Percentiles rank a stretch among this genome's conserved stretches.
Evolutionary conservation across 2,329 filamentous ascomycete species (phyloP).

Genomic region (Neophaeococcomyces aloes): DNA sequence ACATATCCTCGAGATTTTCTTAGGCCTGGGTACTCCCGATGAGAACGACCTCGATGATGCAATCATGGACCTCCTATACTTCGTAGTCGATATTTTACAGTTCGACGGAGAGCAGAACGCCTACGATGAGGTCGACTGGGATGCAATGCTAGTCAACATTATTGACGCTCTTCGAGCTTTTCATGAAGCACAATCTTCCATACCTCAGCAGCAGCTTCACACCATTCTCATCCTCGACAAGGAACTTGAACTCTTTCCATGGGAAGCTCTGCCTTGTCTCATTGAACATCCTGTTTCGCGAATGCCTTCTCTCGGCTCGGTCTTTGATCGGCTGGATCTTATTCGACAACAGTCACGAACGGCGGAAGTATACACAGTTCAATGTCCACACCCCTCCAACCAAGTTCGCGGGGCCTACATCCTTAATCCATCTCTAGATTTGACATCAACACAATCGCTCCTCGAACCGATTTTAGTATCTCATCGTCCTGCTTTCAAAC

Average conservation of each 20-base stretch:
- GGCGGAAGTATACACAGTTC: conserved; percentile 7
- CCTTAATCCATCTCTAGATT: conserved; percentile 77
- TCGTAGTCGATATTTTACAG: conserved; percentile 89
- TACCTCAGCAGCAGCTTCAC: conserved; percentile 41
- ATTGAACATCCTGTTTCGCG: conserved; percentile 69
- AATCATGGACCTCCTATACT: conserved; percentile 87
- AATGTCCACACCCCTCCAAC: conserved; percentile 6
- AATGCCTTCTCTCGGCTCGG: conserved; percentile 72
- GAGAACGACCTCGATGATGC: conserved; percentile 75
- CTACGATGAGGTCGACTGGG: conserved; percentile 96
- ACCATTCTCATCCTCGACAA: conserved; percentile 89
- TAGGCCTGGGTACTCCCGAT: conserved; percentile 65
- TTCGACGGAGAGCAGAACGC: conserved; percentile 95
- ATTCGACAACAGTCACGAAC: conserved; percentile 18
- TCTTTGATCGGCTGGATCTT: conserved; percentile 58
- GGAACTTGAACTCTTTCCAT: conserved; percentile 79
- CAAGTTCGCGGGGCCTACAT: conserved; percentile 51
- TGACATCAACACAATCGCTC: conserved; percentile 65
- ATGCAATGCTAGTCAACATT: conserved; percentile 77
- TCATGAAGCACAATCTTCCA: conserved; percentile 39
- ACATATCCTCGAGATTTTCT: conserved; percentile 73
- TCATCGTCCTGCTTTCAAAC: conserved; percentile 19
- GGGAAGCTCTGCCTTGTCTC: conserved; percentile 89
- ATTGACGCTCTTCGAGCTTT: conserved; percentile 75
- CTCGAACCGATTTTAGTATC: conserved; percentile 45